Conservation (phyloP, 164 flowering plant genomes). For the Macadamia tetraphylla region DNA sequence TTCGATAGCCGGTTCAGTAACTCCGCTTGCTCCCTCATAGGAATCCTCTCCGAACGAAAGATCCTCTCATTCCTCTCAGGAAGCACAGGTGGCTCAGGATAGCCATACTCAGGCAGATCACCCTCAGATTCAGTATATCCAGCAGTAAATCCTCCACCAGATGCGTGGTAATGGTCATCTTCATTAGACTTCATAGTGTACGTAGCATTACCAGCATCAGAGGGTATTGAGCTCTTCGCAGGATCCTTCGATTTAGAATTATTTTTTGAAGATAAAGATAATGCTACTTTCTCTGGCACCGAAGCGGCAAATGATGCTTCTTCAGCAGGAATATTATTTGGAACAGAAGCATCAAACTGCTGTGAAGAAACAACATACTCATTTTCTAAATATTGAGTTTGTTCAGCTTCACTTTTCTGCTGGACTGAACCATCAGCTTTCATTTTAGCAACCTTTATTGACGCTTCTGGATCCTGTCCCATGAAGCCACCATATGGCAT, state of each 20-base stretch:
- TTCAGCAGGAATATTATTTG: slow-evolving; percentile 18
- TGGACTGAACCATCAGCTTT: slow-evolving; percentile 30
- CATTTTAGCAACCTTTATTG: slow-evolving; percentile 30
- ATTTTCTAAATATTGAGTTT: slow-evolving; percentile 21
- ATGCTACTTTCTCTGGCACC: slow-evolving; percentile 14
- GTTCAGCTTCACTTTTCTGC: slow-evolving; percentile 26
- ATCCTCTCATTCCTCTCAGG: slow-evolving; percentile 65
- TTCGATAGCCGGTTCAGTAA: slow-evolving; percentile 56
- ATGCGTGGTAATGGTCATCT: slow-evolving; percentile 25
- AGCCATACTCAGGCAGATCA: slow-evolving; percentile 34
- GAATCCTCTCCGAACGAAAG: slow-evolving; percentile 14
- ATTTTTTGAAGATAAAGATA: slow-evolving; percentile 18
- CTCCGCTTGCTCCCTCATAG: slow-evolving; percentile 46
- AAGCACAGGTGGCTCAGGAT: slow-evolving; percentile 36
- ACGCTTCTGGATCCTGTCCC: slow-evolving; percentile 19
- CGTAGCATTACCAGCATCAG: slow-evolving; percentile 24
- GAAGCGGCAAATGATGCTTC: slow-evolving; percentile 17
- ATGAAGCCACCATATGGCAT: slow-evolving; percentile 17
- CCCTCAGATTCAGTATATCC: slow-evolving; percentile 39
- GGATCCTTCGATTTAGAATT: slow-evolving; percentile 21
- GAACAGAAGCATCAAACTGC: slow-evolving; percentile 22
- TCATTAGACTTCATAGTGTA: slow-evolving; percentile 22
- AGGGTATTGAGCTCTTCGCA: slow-evolving; percentile 14
- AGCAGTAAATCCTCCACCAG: slow-evolving; percentile 24
- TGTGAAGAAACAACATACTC: slow-evolving; percentile 22